Evolutionary conservation across 208 protist species (phyloP), one percentile per base, ranked within the genome.

Genomic region (Novymonas esmeraldas): DNA sequence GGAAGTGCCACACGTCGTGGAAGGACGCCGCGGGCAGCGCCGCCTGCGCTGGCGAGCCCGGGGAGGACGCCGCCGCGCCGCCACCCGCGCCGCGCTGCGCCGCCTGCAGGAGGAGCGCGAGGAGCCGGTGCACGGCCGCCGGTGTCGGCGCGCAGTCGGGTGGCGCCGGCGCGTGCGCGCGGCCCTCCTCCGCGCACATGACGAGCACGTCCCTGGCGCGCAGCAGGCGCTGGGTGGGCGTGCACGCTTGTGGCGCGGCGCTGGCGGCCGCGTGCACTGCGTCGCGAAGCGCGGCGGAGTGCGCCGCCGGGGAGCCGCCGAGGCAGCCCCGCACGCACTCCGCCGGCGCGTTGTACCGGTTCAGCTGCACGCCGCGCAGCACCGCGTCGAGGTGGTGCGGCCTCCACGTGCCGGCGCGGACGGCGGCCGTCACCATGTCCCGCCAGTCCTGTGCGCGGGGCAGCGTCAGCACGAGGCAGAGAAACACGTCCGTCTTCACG

Each of bases 351-450:
- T 83, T 71, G 46, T 83, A 83, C 22, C 63, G 66, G 55, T 60
- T 57, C 6, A 84, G 57, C 39, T 56, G 56, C 2, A 91, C 70
- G 26, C 78, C 78, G 3, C 78, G 70, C 38, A 91, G 33, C 24
- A 88, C 68, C 6, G 74, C 72, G 24, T 79, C 56, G 22, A 91
- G 46, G 65, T 91, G 85, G 54, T 83, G 81, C 42, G 76, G 65
- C 45, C 54, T 48, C 76, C 70, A 85, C 41, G 74, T 88, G 14
- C 63, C 67, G 24, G 65, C 73, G 13, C 85, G 81, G 57, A 91
- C 64, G 36, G 85, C 81, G 14, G 81, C 81, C 1, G 67, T 42
- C 42, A 91, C 64, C 81, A 91, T 85, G 60, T 91, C 85, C 16
- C 59, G 60, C 81, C 81, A 87, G 61, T 85, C 72, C 64, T 91